These are phyloP conservation scores for Rhizopogon vesiculosus DNA, from an alignment of 768 basidiomycete species.

Conservation along the genomic window DNA sequence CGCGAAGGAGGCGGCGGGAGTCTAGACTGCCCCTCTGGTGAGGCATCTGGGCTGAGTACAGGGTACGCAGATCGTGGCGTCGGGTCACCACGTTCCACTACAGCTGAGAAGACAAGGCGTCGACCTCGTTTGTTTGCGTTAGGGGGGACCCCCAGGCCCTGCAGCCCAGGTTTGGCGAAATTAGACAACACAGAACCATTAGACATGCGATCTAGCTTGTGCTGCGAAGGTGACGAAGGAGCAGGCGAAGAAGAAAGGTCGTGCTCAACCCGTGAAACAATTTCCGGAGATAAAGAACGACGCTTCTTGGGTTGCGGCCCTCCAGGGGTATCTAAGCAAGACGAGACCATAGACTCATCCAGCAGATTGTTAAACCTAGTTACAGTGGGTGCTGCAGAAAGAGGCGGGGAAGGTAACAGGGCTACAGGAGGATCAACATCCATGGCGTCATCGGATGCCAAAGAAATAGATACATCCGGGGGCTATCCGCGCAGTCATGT, in stretches of 20 bases:
- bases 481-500: conserved; percentile 23
- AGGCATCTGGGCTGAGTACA: conserved; percentile 25
- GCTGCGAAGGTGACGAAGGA: conserved; percentile 42
- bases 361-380: conserved; percentile 59
- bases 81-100: conserved; percentile 44
- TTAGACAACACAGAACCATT: conserved; percentile 28
- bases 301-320: conserved; percentile 46
- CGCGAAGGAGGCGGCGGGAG: conserved; percentile 36
- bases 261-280: conserved; percentile 30
- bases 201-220: conserved; percentile 42
- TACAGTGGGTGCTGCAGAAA: conserved; percentile 48
- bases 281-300: conserved; percentile 56
- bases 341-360: conserved; percentile 50
- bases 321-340: conserved; percentile 38
- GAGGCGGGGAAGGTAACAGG: conserved; percentile 32
- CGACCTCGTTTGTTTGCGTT: conserved; percentile 55
- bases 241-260: conserved; percentile 46
- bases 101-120: conserved; percentile 63
- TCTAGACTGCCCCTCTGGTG: conserved; percentile 23
- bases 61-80: conserved; percentile 41
- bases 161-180: conserved; percentile 48
- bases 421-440: conserved; percentile 65
- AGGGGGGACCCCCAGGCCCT: conserved; percentile 51
- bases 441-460: conserved; percentile 65
- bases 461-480: conserved; percentile 32